Evolutionary conservation across 306 rosid species (phyloP), one percentile per base, ranked within the genome.

Genomic region (Calophaca sinica): DNA sequence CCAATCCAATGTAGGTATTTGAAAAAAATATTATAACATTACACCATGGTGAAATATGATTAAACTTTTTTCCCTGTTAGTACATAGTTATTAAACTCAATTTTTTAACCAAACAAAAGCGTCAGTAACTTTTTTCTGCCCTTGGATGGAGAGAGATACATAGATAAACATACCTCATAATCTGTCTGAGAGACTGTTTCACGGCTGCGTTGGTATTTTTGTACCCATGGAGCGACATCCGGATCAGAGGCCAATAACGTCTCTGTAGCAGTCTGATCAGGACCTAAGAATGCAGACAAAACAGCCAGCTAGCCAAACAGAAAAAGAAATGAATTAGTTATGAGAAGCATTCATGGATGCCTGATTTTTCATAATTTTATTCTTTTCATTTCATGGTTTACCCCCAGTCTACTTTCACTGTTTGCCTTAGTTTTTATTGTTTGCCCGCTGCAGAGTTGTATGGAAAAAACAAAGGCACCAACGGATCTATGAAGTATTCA

Each of bases 181-280:
- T 94, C 93, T n/a, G 99, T 94, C 80, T 80, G 84, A 13, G 99
- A 94, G 14, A 94, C 97, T 45, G 96, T 94, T 82, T 92, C 96
- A 15, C 97, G 89, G 88, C 99, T 92, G 35, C 96, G 87, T 67
- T 88, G 96, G 72, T 94, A 94, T 57, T 94, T 94, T 81, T 85
- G 89, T 77, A 92, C 89, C 99, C 99, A 94, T 5, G 92, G 96
- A 64, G 87, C 62, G 75, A 92, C 97, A 65, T 92, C 91, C 0
- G 89, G 89, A 79, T 94, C 97, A 31, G 90, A 20, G 57, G 93
- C 96, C 80, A 94, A 70, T 29, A 90, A 76, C 53, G 96, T 74
- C 74, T 94, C 97, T 7, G 96, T 88, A 57, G 92, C 91, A 36
- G 26, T 58, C 83, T 91, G 97, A 81, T 94, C 92, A 78, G 99